Percentiles rank a stretch among this genome's conserved stretches.
Conservation (phyloP, 495 filamentous ascomycete species). For the Talaromyces trachyspermus region DNA sequence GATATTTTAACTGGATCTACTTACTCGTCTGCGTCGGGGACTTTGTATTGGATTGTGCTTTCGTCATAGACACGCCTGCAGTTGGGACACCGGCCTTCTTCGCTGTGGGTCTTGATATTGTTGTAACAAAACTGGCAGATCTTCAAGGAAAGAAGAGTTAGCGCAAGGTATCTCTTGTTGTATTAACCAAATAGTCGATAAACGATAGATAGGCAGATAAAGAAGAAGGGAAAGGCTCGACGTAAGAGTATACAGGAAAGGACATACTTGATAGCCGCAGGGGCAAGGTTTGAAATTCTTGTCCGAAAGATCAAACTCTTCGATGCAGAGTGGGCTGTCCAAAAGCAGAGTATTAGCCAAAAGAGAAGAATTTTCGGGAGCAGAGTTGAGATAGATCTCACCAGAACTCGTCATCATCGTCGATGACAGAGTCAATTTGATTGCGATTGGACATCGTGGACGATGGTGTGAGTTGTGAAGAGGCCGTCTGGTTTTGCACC, state of each 20-base stretch:
- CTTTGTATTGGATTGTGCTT: constrained; percentile 91
- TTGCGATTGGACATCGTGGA: constrained; percentile 51
- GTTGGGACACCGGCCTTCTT: constrained; percentile 93
- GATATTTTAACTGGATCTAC: constrained; percentile 17
- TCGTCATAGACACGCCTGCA: constrained; percentile 94
- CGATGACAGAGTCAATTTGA: constrained; percentile 92
- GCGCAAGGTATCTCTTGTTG: too few relatives aligned
- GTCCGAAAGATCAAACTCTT: constrained; percentile 96
- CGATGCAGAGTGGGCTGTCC: constrained; percentile 86
- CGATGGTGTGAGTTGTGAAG: constrained; percentile 17
- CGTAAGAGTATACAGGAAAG: not conserved
- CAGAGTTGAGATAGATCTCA: constrained; percentile 31
- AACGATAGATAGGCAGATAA: constrained; percentile 2
- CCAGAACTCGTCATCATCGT: constrained; percentile 94
- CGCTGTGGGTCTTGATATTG: constrained; percentile 85
- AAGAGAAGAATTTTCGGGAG: not conserved
- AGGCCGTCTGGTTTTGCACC: too few relatives aligned
- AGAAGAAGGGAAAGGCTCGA: too few relatives aligned
- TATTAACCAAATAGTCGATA: too few relatives aligned
- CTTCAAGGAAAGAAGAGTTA: constrained; percentile 36
- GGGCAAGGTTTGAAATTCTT: constrained; percentile 96
- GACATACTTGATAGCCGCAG: constrained; percentile 89
- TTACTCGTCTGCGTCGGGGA: constrained; percentile 88
- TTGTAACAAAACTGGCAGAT: constrained; percentile 99
- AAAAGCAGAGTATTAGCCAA: constrained; percentile 9